Percentiles rank a stretch among this genome's conserved stretches.
phyloP scores from a whole-genome alignment of 2,329 filamentous ascomycete genomes.

The Chalaropsis ovoidea region DNA sequence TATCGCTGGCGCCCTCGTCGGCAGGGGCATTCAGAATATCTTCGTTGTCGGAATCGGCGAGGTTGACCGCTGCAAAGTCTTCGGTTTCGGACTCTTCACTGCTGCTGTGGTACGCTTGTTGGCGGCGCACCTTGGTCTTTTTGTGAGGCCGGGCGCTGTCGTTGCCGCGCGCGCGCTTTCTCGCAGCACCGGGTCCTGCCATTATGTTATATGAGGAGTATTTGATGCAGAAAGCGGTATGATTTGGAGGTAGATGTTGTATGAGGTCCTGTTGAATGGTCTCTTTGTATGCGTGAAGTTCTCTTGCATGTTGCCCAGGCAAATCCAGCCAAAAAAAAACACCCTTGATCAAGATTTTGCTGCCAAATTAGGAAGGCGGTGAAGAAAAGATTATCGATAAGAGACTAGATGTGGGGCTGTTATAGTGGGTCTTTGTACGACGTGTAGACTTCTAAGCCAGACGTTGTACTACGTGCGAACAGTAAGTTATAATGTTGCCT shows the following conservation, averaged over 20 bases:
- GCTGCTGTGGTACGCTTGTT: slow-evolving; percentile 44
- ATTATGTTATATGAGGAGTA: slow-evolving; percentile 16
- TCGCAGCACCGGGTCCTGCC: slow-evolving; percentile 25
- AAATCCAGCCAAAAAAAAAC: slow-evolving; percentile 17
- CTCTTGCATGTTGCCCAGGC: background rate
- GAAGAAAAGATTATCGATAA: slow-evolving; percentile 22
- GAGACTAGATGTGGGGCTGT: background rate
- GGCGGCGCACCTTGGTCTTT: slow-evolving; percentile 34
- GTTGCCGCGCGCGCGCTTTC: slow-evolving; percentile 33
- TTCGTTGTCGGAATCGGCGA: slow-evolving; percentile 50
- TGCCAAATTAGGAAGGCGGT: slow-evolving; percentile 20
- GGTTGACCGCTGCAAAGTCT: slow-evolving; percentile 43
- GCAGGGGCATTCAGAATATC: slow-evolving; percentile 45
- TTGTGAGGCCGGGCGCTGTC: slow-evolving; percentile 38
- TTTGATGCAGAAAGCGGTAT: background rate
- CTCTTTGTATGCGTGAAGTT: background rate
- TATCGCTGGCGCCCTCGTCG: slow-evolving; percentile 37
- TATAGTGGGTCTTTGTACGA: background rate
- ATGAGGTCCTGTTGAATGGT: background rate
- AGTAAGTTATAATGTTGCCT: background rate
- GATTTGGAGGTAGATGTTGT: background rate
- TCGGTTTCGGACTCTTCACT: slow-evolving; percentile 37
- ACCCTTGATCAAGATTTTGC: slow-evolving; percentile 12
- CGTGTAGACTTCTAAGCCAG: background rate
- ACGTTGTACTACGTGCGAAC: too few relatives aligned